Evolutionary conservation across 768 basidiomycete species (phyloP), one percentile per base, ranked within the genome.

Genomic region (Candolleomyces efflorescens): DNA sequence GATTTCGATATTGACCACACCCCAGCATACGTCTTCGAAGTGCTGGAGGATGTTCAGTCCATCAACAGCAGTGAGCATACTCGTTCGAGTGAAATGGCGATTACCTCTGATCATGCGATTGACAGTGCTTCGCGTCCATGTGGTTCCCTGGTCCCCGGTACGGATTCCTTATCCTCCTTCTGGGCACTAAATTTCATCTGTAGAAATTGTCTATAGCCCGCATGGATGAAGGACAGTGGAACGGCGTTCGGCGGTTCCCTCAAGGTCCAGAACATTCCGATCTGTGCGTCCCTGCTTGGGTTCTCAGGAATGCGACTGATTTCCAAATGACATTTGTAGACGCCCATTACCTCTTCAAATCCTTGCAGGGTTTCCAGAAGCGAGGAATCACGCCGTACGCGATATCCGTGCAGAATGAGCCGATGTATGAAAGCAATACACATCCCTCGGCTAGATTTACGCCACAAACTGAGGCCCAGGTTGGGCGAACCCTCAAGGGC

Each of bases 131-230:
- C 80, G 75, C 62, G 72, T 88, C 18, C 84, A 87, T 60, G 60
- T 88, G 5, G 53, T 86, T 15, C 86, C 89, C 5, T 89, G 89
- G 88, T 86, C 85, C 46, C 85, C 86, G 3, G 87, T 87, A 67
- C 59, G 79, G 68, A 49, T n/a, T 27, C 17, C 18, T 23, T 20
- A 43, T 18, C 46, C 32, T n/a, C 32, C 11, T 2, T 48, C 10
- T n/a, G 7, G 11, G 11, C 17, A 36, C 37, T 9, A 23, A 22
- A 46, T 72, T 20, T 48, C 26, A 41, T 18, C 12, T 49, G 6
- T 43, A 17, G 7, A 54, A 18, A n/a, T n/a, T n/a, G n/a, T 20
- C n/a, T 51, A 15, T 56, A 88, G 86, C 88, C 89, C 15, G 85
- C 73, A 9, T 90, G 89, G 87, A 87, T 89, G 86, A 90, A 90